A percentile compares a stretch with the other conserved stretches of the same genome.
phyloP scores from a whole-genome alignment of 2,329 filamentous ascomycete species.

The Microdochium bolleyi region DNA sequence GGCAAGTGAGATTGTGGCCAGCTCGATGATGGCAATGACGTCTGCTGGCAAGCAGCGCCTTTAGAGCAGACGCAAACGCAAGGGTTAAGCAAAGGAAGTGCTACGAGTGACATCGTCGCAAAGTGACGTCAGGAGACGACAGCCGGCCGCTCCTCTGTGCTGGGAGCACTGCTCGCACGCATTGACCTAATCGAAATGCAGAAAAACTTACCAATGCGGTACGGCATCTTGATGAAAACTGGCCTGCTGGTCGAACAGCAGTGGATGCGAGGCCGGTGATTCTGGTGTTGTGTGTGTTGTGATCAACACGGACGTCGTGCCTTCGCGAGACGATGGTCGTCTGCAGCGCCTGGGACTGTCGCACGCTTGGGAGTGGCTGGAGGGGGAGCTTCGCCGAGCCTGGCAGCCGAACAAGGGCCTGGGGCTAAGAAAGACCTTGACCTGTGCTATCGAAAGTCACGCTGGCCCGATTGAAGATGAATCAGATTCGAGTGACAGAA shows the following conservation, averaged over 20 bases:
- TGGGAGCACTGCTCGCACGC: neutral
- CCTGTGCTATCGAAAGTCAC: too few relatives aligned
- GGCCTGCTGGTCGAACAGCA: neutral
- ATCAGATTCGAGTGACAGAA: too few relatives aligned
- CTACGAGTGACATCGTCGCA: too few relatives aligned
- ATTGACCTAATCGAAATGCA: neutral
- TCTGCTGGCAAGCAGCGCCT: too few relatives aligned
- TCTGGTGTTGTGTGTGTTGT: too few relatives aligned
- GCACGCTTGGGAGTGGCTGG: neutral
- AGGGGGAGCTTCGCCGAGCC: neutral
- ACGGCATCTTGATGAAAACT: constrained; percentile 14
- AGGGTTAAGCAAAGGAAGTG: too few relatives aligned
- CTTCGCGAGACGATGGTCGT: neutral
- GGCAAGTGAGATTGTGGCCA: too few relatives aligned
- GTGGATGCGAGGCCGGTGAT: neutral
- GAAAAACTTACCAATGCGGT: constrained; percentile 25
- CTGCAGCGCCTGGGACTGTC: neutral
- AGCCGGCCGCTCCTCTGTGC: constrained; percentile 5
- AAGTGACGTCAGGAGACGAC: neutral
- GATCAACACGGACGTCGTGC: neutral
- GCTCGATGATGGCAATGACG: too few relatives aligned
- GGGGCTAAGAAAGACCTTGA: too few relatives aligned
- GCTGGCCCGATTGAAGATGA: too few relatives aligned
- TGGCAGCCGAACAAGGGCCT: too few relatives aligned
- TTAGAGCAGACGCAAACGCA: too few relatives aligned